A percentile compares a stretch with the other conserved stretches of the same genome.
Evolutionary conservation across 768 basidiomycete genomes (phyloP).

Genomic region (Boletus tomentosulus): DNA sequence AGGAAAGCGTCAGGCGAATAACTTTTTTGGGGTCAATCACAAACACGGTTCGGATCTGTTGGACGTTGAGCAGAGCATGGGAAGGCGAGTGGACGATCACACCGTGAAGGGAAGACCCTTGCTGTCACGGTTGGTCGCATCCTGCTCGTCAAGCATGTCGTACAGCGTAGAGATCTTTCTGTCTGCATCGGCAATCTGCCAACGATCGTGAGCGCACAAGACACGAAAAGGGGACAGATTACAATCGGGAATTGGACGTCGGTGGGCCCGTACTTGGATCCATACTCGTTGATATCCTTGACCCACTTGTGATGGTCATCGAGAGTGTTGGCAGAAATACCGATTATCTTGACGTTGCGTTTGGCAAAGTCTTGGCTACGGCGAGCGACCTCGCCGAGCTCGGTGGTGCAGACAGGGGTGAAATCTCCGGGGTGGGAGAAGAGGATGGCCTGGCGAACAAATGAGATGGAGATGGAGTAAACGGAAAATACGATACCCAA

Average conservation of each 20-base stretch:
- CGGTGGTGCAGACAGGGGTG: constrained; percentile 94
- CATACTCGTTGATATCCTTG: constrained; percentile 78
- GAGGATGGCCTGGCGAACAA: constrained; percentile 60
- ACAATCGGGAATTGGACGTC: constrained; percentile 91
- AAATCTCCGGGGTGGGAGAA: constrained; percentile 96
- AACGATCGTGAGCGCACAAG: neutral
- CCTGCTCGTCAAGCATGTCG: constrained; percentile 96
- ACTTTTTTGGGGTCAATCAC: constrained; percentile 95
- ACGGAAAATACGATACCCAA: constrained; percentile 55
- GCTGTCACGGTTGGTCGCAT: constrained; percentile 80
- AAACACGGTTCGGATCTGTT: constrained; percentile 90
- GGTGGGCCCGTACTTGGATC: constrained; percentile 65
- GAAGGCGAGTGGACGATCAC: neutral
- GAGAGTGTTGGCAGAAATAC: constrained; percentile 88
- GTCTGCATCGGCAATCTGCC: constrained; percentile 87
- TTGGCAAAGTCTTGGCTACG: constrained; percentile 79
- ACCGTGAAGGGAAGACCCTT: constrained; percentile 93
- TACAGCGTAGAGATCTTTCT: constrained; percentile 82
- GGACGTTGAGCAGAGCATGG: neutral
- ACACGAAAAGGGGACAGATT: constrained; percentile 1
- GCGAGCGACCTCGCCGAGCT: constrained; percentile 93
- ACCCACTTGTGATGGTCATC: constrained; percentile 86
- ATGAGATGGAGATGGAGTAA: neutral
- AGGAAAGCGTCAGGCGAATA: constrained; percentile 85
- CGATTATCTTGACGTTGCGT: constrained; percentile 90